Base-by-base conservation (phyloP, 169 alveolate species). In the Plasmodium ovale region DNA sequence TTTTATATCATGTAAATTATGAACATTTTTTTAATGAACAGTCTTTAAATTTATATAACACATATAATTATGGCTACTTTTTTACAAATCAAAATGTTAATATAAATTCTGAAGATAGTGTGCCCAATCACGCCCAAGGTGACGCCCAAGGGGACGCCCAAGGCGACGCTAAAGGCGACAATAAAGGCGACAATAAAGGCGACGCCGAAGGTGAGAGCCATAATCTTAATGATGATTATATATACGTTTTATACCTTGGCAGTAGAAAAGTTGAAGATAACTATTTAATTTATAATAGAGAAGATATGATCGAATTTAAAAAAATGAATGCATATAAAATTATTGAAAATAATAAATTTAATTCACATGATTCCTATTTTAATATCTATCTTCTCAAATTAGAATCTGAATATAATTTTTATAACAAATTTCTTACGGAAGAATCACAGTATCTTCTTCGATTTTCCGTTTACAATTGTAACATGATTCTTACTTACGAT, bases 51-150 rank as follows among this genome's bases (percentile, higher is more conserved):
- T 54, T 64, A n/a, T 79, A 64, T 39, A 79, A 79, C n/a, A 56
- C 71, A 2, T 49, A 79, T 68, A 79, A 79, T 39, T 79, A 79
- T 49, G 89, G 89, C 9, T 79, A 79, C 21, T 79, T 79, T 68
- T 79, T 79, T 68, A 79, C 77, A 14, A 79, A 79, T 27, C 89
- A 79, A 54, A 56, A 64, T 25, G 47, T 79, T n/a, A n/a, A n/a
- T n/a, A n/a, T n/a, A n/a, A n/a, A n/a, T n/a, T n/a, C n/a, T n/a
- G n/a, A n/a, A n/a, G n/a, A n/a, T n/a, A n/a, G n/a, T n/a, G n/a
- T n/a, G n/a, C n/a, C n/a, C n/a, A n/a, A n/a, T n/a, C n/a, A n/a
- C n/a, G n/a, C n/a, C n/a, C n/a, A n/a, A n/a, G n/a, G n/a, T n/a
- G n/a, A n/a, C n/a, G n/a, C n/a, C n/a, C n/a, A n/a, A n/a, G n/a